A percentile compares a stretch with the other conserved stretches of the same genome.
phyloP scores from a whole-genome alignment of 768 basidiomycete genomes.

The Xerocomellus chrysenteron region DNA sequence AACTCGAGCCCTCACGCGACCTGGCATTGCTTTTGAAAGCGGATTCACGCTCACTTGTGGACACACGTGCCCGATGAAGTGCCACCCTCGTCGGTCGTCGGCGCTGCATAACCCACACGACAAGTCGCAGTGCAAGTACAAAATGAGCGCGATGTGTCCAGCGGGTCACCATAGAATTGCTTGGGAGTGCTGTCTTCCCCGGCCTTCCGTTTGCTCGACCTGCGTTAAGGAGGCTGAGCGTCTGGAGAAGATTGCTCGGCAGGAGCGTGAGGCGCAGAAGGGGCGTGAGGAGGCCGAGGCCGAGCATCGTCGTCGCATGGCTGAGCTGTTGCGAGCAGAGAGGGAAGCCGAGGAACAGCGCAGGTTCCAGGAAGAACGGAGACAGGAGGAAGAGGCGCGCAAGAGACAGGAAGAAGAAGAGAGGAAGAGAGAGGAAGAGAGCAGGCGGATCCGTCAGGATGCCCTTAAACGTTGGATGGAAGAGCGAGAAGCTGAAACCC shows the following conservation, averaged over 20 bases:
- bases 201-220: slow-evolving; percentile 38
- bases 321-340: slow-evolving; percentile 33
- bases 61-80: slow-evolving; percentile 58
- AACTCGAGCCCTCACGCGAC: background rate
- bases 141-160: slow-evolving; percentile 38
- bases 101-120: slow-evolving; percentile 20
- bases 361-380: slow-evolving; percentile 12
- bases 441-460: no score
- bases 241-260: slow-evolving; percentile 37
- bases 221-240: slow-evolving; percentile 43
- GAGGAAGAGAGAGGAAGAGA: background rate
- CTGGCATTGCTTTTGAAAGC: background rate
- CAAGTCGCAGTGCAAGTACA: slow-evolving; percentile 41
- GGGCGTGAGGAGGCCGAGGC: slow-evolving; percentile 43
- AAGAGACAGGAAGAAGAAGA: background rate
- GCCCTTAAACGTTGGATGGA: no score
- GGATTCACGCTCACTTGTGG: slow-evolving; percentile 14
- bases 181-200: slow-evolving; percentile 43
- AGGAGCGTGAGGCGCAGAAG: slow-evolving; percentile 39
- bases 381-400: background rate
- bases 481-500: background rate
- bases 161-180: slow-evolving; percentile 41
- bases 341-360: slow-evolving; percentile 5
- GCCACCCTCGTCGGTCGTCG: slow-evolving; percentile 52
- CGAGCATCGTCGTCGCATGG: slow-evolving; percentile 38